These are phyloP conservation scores for Marchantia polymorpha DNA, from an alignment of 225 moss, liverwort and hornwort species.

Conservation along the genomic window DNA sequence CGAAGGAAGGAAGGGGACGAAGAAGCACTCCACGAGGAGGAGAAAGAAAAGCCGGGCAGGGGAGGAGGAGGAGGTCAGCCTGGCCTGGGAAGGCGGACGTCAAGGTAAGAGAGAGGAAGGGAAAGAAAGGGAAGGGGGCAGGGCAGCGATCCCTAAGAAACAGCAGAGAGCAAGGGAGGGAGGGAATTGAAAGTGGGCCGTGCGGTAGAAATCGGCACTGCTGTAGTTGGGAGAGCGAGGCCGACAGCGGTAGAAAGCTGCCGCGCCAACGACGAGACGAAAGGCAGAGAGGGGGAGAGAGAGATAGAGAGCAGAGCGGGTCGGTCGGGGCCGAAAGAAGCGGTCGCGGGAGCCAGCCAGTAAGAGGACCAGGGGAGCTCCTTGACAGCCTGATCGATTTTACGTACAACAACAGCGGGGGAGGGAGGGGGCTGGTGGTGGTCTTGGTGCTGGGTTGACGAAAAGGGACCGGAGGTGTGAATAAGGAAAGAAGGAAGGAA, in stretches of 20 bases:
- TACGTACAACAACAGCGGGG: neutral
- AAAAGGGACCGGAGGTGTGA: constrained; percentile 1
- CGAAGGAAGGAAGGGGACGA: neutral
- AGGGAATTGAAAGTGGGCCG: constrained; percentile 11
- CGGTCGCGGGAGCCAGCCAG: neutral
- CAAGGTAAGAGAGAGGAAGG: constrained; percentile 31
- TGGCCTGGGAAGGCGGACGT: constrained; percentile 18
- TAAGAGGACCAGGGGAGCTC: neutral
- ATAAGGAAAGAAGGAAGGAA: neutral
- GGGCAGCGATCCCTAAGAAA: constrained; percentile 60
- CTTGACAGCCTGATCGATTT: neutral
- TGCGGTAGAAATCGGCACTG: constrained; percentile 56
- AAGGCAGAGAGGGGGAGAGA: neutral
- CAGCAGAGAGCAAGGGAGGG: neutral
- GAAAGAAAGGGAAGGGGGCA: constrained; percentile 60
- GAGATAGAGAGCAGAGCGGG: neutral
- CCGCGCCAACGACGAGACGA: constrained; percentile 18
- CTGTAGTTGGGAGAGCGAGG: neutral
- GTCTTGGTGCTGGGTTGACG: neutral
- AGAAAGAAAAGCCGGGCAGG: too few species aligned
- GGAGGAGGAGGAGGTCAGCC: neutral
- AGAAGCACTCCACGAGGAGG: too few species aligned
- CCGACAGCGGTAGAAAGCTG: constrained; percentile 12
- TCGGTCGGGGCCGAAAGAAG: constrained; percentile 8
- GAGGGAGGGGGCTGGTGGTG: neutral